Evolutionary conservation across 108 stramenopile species (phyloP), one percentile per base, ranked within the genome.

Genomic region (Discostella stelligeroides): DNA sequence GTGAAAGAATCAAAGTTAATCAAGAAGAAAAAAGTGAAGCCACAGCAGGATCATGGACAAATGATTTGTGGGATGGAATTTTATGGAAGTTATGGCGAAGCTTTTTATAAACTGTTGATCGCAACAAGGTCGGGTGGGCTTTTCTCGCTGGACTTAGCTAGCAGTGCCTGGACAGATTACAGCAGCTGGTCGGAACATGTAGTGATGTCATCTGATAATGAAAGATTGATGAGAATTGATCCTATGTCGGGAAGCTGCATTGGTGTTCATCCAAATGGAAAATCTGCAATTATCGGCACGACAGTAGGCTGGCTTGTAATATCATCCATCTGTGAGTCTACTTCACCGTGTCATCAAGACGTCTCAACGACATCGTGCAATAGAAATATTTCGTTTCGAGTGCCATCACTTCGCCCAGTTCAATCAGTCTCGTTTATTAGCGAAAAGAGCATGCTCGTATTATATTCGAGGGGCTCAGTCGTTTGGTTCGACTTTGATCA

Each of bases 21-120:
- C 41, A 38, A 29, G 8, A 70, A 71, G 53, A 72, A 63, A 14
- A 83, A 80, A 41, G 73, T 67, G 24, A 71, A 70, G 64, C 73
- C 72, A 43, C 70, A 66, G 17, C 75, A 83, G 27, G 41, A 30
- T 25, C 49, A 47, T 39, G 39, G 61, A 1, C 90, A 91, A 61
- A 63, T 80, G 11, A 63, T 91, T 27, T 76, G 80, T 40, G 90
- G 87, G 24, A 76, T 88, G 75, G 70, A 80, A 56, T 88, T 86
- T 46, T 84, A 57, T 58, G 39, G 40, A 21, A 40, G 70, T 15
- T 20, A 45, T 17, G 57, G 57, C 17, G 28, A 45, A 37, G 48
- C 23, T 13, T 18, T 14, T 18, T 43, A 17, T 1, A 70, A 62
- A 57, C 50, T 90, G 9, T 29, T 90, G 0, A 76, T 88, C 34